A percentile compares a stretch with the other conserved stretches of the same genome.
phyloP scores from a whole-genome alignment of 1,284 basidiomycete species.

The Leccinum griseonigrum region DNA sequence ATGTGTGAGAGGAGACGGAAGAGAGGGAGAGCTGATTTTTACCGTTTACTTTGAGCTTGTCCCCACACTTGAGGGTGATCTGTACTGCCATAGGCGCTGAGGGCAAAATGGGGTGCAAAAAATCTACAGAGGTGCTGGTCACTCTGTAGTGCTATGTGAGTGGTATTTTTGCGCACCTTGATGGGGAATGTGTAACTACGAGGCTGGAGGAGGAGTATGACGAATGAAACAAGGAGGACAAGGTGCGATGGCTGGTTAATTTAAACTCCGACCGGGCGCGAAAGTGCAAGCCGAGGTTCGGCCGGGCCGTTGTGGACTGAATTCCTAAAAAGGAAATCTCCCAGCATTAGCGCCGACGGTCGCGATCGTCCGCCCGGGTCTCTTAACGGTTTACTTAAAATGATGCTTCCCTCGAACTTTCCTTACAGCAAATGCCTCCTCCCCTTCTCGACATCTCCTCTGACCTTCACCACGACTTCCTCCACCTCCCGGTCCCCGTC shows the following conservation, averaged over 20 bases:
- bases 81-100: constrained; percentile 28
- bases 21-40: constrained; percentile 34
- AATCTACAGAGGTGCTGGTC: constrained; percentile 20
- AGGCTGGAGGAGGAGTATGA: constrained; percentile 25
- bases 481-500: constrained; percentile 26
- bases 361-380: constrained; percentile 9
- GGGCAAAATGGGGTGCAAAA: constrained; percentile 20
- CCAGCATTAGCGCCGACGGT: neutral
- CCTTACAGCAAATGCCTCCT: neutral
- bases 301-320: neutral
- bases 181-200: constrained; percentile 19
- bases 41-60: constrained; percentile 82
- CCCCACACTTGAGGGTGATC: constrained; percentile 66
- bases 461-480: constrained; percentile 7
- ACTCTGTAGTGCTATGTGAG: constrained; percentile 1
- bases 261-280: constrained; percentile 38
- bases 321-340: neutral
- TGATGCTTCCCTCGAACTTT: neutral
- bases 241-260: constrained; percentile 35
- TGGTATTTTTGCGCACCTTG: constrained; percentile 27
- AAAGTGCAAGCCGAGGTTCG: constrained; percentile 21
- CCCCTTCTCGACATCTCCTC: neutral
- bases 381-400: constrained; percentile 1
- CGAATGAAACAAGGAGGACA: constrained; percentile 36
- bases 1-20: constrained; percentile 20